Evolutionary conservation across 139 green algal species (phyloP).

Genomic region (Eudorina sp.): DNA sequence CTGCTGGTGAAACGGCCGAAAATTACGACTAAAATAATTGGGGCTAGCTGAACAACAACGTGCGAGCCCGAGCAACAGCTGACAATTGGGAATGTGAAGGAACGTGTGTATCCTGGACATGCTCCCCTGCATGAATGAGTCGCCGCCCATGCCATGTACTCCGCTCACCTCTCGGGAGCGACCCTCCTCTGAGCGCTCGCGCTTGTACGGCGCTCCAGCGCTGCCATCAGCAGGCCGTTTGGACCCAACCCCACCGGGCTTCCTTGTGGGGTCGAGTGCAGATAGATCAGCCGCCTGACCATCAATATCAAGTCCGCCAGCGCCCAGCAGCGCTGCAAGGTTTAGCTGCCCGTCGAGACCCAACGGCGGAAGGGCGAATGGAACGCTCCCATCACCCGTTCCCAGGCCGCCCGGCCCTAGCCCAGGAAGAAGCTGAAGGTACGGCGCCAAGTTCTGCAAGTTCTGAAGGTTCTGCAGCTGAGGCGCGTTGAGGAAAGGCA

Average conservation of each 20-base stretch:
- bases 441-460: slow-evolving; percentile 17
- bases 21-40: too few species aligned
- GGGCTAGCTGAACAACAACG: too few species aligned
- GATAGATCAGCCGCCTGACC: not conserved
- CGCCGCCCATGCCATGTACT: too few species aligned
- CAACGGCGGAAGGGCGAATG: not conserved
- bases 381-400: not conserved
- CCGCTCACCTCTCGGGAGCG: slow-evolving; percentile 33
- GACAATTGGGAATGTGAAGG: too few species aligned
- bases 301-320: not conserved
- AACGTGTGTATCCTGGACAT: too few species aligned
- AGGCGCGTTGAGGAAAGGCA: not conserved
- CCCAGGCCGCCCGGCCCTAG: not conserved
- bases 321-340: slow-evolving; percentile 18
- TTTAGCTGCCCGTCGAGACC: slow-evolving; percentile 16
- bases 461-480: slow-evolving; percentile 22
- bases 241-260: not conserved
- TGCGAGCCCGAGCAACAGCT: too few species aligned
- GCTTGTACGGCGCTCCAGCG: slow-evolving; percentile 19
- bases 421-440: slow-evolving; percentile 7
- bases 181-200: slow-evolving; percentile 44
- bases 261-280: not conserved
- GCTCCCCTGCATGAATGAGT: too few species aligned
- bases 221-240: slow-evolving; percentile 24
- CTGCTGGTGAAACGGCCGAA: too few species aligned